Percentiles rank a stretch among this genome's conserved stretches.
These are phyloP conservation scores for Glonium stellatum DNA, from an alignment of 495 filamentous ascomycete species.

Conservation along the genomic window DNA sequence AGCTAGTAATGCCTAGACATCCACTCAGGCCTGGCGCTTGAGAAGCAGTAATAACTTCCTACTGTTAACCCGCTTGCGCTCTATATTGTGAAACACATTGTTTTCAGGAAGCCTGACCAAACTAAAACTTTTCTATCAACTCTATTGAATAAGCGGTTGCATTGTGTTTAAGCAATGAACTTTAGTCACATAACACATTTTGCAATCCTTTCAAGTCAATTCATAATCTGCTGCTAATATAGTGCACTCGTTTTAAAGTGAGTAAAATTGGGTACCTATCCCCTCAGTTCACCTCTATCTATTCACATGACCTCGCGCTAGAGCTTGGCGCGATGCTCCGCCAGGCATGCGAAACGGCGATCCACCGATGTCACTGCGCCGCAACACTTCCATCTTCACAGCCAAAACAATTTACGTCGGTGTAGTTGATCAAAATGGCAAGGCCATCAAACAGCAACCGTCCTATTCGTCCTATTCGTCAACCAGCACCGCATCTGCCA, in stretches of 20 bases:
- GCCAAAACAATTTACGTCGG: not conserved
- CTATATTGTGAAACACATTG: not conserved
- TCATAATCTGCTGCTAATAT: too few species aligned
- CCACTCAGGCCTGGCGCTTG: conserved; percentile 4
- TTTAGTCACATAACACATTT: too few species aligned
- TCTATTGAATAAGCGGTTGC: too few species aligned
- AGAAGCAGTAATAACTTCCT: not conserved
- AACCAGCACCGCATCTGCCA: too few species aligned
- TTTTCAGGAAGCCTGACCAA: too few species aligned
- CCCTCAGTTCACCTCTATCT: too few species aligned
- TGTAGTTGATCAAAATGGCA: not conserved
- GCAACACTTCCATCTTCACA: not conserved
- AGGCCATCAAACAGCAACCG: not conserved
- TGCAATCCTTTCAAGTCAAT: too few species aligned
- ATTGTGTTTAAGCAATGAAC: too few species aligned
- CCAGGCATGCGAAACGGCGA: not conserved
- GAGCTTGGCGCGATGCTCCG: not conserved
- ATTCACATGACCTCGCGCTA: not conserved
- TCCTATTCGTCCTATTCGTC: not conserved
- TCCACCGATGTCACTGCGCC: not conserved
- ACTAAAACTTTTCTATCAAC: too few species aligned
- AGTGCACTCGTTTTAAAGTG: too few species aligned
- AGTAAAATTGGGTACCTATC: too few species aligned
- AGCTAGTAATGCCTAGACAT: not conserved
- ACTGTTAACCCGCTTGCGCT: not conserved